These are phyloP conservation scores for Dentipellis sp. DNA, from an alignment of 768 basidiomycete genomes.

Conservation along the genomic window DNA sequence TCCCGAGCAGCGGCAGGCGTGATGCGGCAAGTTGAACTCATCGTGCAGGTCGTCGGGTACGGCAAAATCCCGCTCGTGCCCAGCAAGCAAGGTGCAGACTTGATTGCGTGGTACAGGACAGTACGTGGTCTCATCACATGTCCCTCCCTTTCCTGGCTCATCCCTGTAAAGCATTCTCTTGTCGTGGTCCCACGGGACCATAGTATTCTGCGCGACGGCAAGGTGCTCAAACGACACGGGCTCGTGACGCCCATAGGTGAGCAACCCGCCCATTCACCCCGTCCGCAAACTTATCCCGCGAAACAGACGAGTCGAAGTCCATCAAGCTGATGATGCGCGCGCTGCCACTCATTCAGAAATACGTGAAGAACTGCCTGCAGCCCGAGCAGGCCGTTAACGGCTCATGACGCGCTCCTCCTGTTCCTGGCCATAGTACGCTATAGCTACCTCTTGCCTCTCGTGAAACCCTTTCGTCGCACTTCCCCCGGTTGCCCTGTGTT, in stretches of 20 bases:
- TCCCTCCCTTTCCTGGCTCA: background rate
- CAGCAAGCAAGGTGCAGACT: constrained; percentile 7
- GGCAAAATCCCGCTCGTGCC: constrained; percentile 14
- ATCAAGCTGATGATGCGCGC: constrained; percentile 54
- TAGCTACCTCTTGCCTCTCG: too few species aligned
- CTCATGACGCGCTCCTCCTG: too few species aligned
- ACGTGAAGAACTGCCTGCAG: constrained; percentile 6
- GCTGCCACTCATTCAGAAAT: constrained; percentile 11
- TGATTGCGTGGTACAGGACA: constrained; percentile 56
- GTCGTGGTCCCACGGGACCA: constrained; percentile 63
- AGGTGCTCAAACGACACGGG: constrained; percentile 52
- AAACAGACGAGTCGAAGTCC: constrained; percentile 59
- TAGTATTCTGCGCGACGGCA: constrained; percentile 32
- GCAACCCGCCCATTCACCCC: constrained; percentile 8
- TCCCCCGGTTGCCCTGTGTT: background rate
- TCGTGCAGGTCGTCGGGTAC: constrained; percentile 14
- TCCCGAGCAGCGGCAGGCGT: constrained; percentile 35
- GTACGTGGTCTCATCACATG: constrained; percentile 26
- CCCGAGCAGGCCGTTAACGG: background rate
- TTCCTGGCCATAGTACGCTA: too few species aligned
- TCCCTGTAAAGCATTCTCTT: constrained; percentile 49
- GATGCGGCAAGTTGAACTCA: constrained; percentile 27
- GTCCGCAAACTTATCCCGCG: background rate
- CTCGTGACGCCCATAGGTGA: constrained; percentile 54
- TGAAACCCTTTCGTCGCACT: background rate